Conservation (phyloP, 2,329 filamentous ascomycete genomes). For the Neobulgaria alba region DNA sequence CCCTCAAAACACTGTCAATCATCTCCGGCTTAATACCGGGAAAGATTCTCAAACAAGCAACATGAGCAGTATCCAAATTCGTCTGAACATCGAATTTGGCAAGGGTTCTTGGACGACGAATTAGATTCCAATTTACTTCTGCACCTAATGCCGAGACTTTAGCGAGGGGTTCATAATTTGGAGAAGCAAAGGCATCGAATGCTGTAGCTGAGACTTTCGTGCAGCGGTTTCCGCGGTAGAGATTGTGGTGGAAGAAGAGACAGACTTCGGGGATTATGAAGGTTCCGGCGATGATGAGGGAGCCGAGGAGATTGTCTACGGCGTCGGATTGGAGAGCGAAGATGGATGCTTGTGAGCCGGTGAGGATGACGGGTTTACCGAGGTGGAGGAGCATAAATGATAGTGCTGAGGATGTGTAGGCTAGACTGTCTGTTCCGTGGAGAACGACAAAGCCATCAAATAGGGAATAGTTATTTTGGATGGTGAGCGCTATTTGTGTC, state of each 20-base stretch:
- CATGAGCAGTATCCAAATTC: slow-evolving; percentile 54
- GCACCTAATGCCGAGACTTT: slow-evolving; percentile 52
- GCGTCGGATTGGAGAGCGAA: slow-evolving; percentile 64
- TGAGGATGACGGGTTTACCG: slow-evolving; percentile 63
- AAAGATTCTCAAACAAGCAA: slow-evolving; percentile 63
- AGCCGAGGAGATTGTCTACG: slow-evolving; percentile 61
- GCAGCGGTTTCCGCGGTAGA: slow-evolving; percentile 60
- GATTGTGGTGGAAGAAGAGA: slow-evolving; percentile 63
- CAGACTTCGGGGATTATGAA: slow-evolving; percentile 70
- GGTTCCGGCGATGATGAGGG: slow-evolving; percentile 61
- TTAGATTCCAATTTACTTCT: slow-evolving; percentile 54
- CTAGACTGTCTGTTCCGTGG: slow-evolving; percentile 62
- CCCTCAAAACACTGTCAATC: slow-evolving; percentile 56
- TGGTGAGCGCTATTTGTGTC: slow-evolving; percentile 51
- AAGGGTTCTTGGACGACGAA: slow-evolving; percentile 48
- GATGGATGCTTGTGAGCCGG: slow-evolving; percentile 52
- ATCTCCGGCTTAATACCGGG: slow-evolving; percentile 64
- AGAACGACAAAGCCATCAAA: slow-evolving; percentile 68
- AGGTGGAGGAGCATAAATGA: slow-evolving; percentile 68
- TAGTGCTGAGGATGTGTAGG: slow-evolving; percentile 61
- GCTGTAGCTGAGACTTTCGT: slow-evolving; percentile 62
- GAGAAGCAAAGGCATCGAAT: slow-evolving; percentile 60
- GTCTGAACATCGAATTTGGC: slow-evolving; percentile 53
- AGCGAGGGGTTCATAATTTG: slow-evolving; percentile 57
- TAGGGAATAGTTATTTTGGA: slow-evolving; percentile 56